Percentiles rank a stretch among this genome's conserved stretches.
phyloP scores from a whole-genome alignment of 495 filamentous ascomycete species.

The Hypoxylon crocopeplum region DNA sequence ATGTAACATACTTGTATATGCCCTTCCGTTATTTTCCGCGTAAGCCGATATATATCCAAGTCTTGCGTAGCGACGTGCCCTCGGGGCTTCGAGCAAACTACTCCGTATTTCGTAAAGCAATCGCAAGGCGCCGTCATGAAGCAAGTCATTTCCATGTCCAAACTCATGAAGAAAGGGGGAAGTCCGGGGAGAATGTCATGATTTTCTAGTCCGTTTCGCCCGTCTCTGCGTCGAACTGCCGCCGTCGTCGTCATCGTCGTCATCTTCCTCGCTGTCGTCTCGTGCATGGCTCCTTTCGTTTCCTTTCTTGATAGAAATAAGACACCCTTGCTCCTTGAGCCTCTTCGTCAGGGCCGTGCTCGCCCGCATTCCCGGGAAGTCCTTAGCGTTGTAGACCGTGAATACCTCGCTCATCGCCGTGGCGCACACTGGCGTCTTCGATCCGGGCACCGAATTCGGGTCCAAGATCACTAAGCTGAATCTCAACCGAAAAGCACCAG shows the following conservation, averaged over 20 bases:
- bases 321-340: slow-evolving; percentile 75
- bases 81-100: slow-evolving; percentile 2
- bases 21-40: slow-evolving; percentile 23
- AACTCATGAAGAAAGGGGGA: not conserved
- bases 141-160: not conserved
- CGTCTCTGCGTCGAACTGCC: slow-evolving; percentile 24
- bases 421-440: slow-evolving; percentile 67
- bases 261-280: slow-evolving; percentile 58
- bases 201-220: slow-evolving; percentile 34
- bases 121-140: slow-evolving; percentile 11
- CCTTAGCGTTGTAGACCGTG: slow-evolving; percentile 92
- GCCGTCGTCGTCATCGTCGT: slow-evolving; percentile 49
- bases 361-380: slow-evolving; percentile 91
- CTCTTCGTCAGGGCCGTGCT: slow-evolving; percentile 72
- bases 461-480: slow-evolving; percentile 88
- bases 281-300: slow-evolving; percentile 63
- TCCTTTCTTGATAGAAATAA: slow-evolving; percentile 84
- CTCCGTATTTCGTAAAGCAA: slow-evolving; percentile 12
- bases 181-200: slow-evolving; percentile 11
- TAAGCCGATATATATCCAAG: slow-evolving; percentile 30
- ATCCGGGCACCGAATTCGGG: slow-evolving; percentile 57
- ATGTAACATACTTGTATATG: slow-evolving; percentile 25
- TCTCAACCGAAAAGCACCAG: slow-evolving; percentile 79
- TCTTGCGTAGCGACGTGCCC: slow-evolving; percentile 4
- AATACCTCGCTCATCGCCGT: slow-evolving; percentile 79